Conservation (phyloP, 495 filamentous ascomycete genomes). For the Cetradonia linearis region DNA sequence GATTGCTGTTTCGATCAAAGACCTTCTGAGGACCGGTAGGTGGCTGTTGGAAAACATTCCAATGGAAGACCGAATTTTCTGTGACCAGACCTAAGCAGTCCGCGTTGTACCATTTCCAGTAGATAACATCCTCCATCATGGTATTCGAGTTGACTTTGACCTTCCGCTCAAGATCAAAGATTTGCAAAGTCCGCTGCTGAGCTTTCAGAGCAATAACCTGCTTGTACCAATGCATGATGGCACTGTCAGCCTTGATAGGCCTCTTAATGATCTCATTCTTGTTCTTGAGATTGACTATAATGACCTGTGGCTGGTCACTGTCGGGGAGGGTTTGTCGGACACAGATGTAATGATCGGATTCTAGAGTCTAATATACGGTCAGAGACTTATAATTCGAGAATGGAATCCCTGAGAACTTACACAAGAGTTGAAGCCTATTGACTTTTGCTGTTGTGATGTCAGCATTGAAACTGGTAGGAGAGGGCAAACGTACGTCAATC, state of each 20-base stretch:
- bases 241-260: slow-evolving; percentile 98
- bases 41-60: slow-evolving; percentile 80
- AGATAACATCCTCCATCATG: slow-evolving; percentile 94
- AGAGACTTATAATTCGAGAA: background rate
- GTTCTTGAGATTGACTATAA: slow-evolving; percentile 95
- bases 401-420: slow-evolving; percentile 46
- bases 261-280: slow-evolving; percentile 83
- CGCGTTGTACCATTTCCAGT: slow-evolving; percentile 98
- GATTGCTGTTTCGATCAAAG: slow-evolving; percentile 84
- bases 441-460: slow-evolving; percentile 48
- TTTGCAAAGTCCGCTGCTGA: slow-evolving; percentile 83
- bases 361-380: slow-evolving; percentile 59
- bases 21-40: slow-evolving; percentile 74
- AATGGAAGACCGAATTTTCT: slow-evolving; percentile 84
- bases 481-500: slow-evolving; percentile 57
- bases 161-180: slow-evolving; percentile 87
- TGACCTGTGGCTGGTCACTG: slow-evolving; percentile 75
- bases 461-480: slow-evolving; percentile 29
- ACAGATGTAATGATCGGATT: slow-evolving; percentile 93
- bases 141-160: slow-evolving; percentile 86
- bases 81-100: slow-evolving; percentile 80
- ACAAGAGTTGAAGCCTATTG: slow-evolving; percentile 95
- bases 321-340: slow-evolving; percentile 83
- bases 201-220: slow-evolving; percentile 96
- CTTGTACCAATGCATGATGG: slow-evolving; percentile 96